A percentile compares a stretch with the other conserved stretches of the same genome.
These are phyloP conservation scores for Hippophae tibetana DNA, from an alignment of 306 rosid species.

Conservation along the genomic window DNA sequence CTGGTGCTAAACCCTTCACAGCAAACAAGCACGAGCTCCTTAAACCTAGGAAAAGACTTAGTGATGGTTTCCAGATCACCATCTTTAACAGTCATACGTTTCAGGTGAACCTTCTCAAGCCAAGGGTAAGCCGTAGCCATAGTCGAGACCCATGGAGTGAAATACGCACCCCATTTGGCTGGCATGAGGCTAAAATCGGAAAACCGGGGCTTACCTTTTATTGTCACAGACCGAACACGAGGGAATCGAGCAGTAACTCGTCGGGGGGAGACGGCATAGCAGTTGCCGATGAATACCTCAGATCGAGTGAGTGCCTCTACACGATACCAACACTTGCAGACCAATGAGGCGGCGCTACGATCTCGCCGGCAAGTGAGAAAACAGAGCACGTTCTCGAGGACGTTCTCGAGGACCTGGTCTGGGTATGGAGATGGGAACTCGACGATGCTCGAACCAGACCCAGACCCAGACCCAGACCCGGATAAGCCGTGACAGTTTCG, in stretches of 20 bases:
- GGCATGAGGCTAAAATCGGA: conserved; percentile 89
- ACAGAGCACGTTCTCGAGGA: conserved; percentile 86
- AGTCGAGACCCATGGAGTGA: conserved; percentile 54
- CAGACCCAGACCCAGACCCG: conserved; percentile 17
- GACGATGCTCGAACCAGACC: conserved; percentile 17
- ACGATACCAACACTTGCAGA: conserved; percentile 83
- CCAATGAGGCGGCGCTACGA: conserved; percentile 94
- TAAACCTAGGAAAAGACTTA: conserved; percentile 40
- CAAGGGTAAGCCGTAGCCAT: conserved; percentile 64
- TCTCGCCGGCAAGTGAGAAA: conserved; percentile 66
- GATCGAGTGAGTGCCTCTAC: conserved; percentile 85
- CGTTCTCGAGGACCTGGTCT: conserved; percentile 85
- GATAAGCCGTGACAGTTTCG: conserved; percentile 30
- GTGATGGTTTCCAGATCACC: conserved; percentile 48
- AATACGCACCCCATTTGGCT: conserved; percentile 66
- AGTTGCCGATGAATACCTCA: conserved; percentile 76
- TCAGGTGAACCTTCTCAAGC: conserved; percentile 69
- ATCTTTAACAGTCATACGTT: conserved; percentile 67
- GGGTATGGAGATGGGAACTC: conserved; percentile 34
- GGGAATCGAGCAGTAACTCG: conserved; percentile 54
- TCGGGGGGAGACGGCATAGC: conserved; percentile 57
- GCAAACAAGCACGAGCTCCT: conserved; percentile 69
- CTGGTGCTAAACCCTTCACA: conserved; percentile 69
- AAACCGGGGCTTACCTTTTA: conserved; percentile 85
- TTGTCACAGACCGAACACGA: conserved; percentile 40